These are phyloP conservation scores for Cavenderia fasciculata DNA, from an alignment of 78 protist species.

Conservation along the genomic window DNA sequence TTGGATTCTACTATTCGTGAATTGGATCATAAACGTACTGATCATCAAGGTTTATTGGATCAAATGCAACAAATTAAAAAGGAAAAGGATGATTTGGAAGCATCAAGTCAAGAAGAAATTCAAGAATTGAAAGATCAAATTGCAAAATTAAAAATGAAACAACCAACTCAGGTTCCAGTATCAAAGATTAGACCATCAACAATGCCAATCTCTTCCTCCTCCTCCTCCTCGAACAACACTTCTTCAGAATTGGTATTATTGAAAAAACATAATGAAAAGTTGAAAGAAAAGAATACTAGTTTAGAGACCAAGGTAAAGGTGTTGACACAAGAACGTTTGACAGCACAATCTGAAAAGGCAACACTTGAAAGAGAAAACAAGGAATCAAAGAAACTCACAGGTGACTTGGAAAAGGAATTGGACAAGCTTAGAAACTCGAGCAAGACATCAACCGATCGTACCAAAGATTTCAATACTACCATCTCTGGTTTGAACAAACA, in stretches of 20 bases:
- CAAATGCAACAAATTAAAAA: no score
- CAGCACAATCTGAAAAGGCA: conserved; percentile 29
- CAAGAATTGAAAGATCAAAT: not conserved
- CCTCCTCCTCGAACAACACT: not conserved
- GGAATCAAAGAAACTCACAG: not conserved
- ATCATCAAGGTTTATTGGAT: no score
- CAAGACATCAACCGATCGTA: not conserved
- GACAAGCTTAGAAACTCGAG: conserved; percentile 10
- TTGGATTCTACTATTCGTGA: no score
- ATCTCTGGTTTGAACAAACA: not conserved
- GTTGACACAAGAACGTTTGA: not conserved
- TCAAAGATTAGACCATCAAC: not conserved
- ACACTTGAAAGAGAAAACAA: conserved; percentile 21
- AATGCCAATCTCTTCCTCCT: not conserved
- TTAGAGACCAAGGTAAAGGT: conserved; percentile 14
- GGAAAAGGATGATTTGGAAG: no score
- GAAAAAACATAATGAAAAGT: conserved; percentile 20
- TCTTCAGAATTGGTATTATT: not conserved
- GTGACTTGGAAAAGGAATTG: not conserved
- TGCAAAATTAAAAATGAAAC: not conserved
- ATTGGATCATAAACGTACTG: no score
- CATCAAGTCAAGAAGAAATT: no score
- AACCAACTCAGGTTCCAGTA: not conserved
- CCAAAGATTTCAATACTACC: not conserved
- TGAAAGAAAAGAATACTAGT: conserved; percentile 5